phyloP scores from a whole-genome alignment of 2,329 filamentous ascomycete species.

The Aspergillus terreus region DNA sequence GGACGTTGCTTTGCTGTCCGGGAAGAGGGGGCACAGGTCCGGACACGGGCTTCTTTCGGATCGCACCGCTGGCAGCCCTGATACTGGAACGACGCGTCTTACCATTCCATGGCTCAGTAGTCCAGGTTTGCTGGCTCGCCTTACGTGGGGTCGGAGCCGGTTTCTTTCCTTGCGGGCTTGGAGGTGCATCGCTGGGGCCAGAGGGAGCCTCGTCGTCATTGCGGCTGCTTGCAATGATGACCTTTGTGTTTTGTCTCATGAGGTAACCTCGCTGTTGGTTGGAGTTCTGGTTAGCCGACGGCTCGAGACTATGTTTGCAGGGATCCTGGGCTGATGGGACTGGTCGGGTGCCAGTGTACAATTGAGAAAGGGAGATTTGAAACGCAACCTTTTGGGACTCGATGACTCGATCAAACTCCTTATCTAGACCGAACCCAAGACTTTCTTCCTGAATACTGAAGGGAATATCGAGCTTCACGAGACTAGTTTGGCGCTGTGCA shows the following conservation, averaged over 20 bases:
- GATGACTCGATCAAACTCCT: slow-evolving; percentile 92
- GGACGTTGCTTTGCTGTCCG: slow-evolving; percentile 78
- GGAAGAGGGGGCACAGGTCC: slow-evolving; percentile 78
- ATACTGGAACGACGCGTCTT: slow-evolving; percentile 67
- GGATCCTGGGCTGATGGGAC: slow-evolving; percentile 9
- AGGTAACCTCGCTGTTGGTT: slow-evolving; percentile 89
- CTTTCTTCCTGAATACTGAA: slow-evolving; percentile 63
- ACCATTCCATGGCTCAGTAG: slow-evolving; percentile 94
- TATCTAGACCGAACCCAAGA: slow-evolving; percentile 79
- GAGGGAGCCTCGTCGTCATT: slow-evolving; percentile 54
- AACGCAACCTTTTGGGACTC: slow-evolving; percentile 91
- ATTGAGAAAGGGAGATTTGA: slow-evolving; percentile 41
- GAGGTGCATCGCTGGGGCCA: slow-evolving; percentile 21
- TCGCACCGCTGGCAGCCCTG: slow-evolving; percentile 54
- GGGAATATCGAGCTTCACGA: slow-evolving; percentile 78
- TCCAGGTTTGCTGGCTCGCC: slow-evolving; percentile 84
- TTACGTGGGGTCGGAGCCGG: slow-evolving; percentile 71
- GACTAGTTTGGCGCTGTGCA: slow-evolving; percentile 62
- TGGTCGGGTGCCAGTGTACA: slow-evolving; percentile 19
- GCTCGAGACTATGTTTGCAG: slow-evolving; percentile 14
- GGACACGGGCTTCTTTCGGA: slow-evolving; percentile 57
- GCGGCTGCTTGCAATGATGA: slow-evolving; percentile 81
- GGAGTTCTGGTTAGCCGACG: slow-evolving; percentile 61
- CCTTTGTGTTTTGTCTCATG: slow-evolving; percentile 97
- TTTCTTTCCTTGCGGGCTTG: slow-evolving; percentile 46